phyloP scores from a whole-genome alignment of 2,329 filamentous ascomycete genomes.

The Penicillium freii region DNA sequence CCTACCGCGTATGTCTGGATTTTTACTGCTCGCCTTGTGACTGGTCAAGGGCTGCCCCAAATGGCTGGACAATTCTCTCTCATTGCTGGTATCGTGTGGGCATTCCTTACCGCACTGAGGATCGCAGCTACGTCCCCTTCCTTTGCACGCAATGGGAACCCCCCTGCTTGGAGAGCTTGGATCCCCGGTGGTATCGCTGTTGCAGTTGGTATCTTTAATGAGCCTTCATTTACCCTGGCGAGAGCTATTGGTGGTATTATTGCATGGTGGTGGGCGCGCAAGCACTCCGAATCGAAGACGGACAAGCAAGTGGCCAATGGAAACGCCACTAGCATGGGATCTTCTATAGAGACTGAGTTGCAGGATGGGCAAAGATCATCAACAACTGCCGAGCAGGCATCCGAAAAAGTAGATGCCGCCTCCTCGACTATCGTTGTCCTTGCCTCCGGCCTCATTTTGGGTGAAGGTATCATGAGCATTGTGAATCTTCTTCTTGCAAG shows the following conservation, averaged over 20 bases:
- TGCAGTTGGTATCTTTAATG: constrained; percentile 97
- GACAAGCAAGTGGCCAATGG: not conserved
- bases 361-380: not conserved
- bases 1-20: constrained; percentile 97
- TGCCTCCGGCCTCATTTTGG: constrained; percentile 84
- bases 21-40: constrained; percentile 90
- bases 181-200: constrained; percentile 86
- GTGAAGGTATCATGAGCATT: constrained; percentile 89
- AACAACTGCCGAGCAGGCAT: constrained; percentile 43
- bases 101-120: constrained; percentile 66
- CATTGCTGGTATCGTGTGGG: constrained; percentile 72
- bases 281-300: constrained; percentile 23
- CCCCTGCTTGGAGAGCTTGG: constrained; percentile 64
- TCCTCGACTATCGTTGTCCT: constrained; percentile 77
- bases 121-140: constrained; percentile 51
- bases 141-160: constrained; percentile 31
- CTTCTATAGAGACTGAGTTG: constrained; percentile 1
- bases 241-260: constrained; percentile 75
- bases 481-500: constrained; percentile 82
- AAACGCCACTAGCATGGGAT: not conserved
- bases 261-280: constrained; percentile 73
- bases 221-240: constrained; percentile 90
- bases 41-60: constrained; percentile 78
- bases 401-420: constrained; percentile 35
- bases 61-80: constrained; percentile 80